Conservation (phyloP, 1,284 basidiomycete genomes). For the Malassezia pachydermatis region DNA sequence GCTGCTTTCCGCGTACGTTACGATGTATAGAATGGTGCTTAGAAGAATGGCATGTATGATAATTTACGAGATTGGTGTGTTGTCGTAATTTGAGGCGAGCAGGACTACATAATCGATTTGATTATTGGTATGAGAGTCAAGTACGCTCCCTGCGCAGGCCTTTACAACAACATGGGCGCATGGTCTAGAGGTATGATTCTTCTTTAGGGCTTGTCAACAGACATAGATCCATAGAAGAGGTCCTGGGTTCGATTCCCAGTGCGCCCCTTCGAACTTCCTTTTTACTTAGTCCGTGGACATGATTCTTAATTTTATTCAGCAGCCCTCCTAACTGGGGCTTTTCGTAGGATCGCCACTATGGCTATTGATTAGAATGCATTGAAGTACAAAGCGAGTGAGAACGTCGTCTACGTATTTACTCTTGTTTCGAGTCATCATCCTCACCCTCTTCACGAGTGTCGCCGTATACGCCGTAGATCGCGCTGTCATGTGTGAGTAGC, state of each 20-base stretch:
- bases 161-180: constrained; percentile 13
- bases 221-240: constrained; percentile 19
- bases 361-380: too few species aligned
- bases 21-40: constrained; percentile 24
- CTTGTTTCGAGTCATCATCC: constrained; percentile 19
- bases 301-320: too few species aligned
- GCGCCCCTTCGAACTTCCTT: constrained; percentile 14
- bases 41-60: too few species aligned
- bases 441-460: constrained; percentile 43
- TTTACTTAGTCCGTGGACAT: background rate
- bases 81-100: too few species aligned
- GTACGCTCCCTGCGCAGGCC: too few species aligned
- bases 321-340: too few species aligned
- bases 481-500: constrained; percentile 3
- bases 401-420: background rate
- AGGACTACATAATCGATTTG: too few species aligned
- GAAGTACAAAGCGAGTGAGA: too few species aligned
- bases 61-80: too few species aligned
- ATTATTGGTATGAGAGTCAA: too few species aligned
- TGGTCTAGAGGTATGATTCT: constrained; percentile 28
- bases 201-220: constrained; percentile 18
- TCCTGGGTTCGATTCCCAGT: constrained; percentile 26
- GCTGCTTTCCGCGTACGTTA: constrained; percentile 38
- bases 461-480: constrained; percentile 26
- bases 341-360: too few species aligned